These are phyloP conservation scores for Neolentinus lepideus DNA, from an alignment of 1,284 basidiomycete species.

Conservation along the genomic window DNA sequence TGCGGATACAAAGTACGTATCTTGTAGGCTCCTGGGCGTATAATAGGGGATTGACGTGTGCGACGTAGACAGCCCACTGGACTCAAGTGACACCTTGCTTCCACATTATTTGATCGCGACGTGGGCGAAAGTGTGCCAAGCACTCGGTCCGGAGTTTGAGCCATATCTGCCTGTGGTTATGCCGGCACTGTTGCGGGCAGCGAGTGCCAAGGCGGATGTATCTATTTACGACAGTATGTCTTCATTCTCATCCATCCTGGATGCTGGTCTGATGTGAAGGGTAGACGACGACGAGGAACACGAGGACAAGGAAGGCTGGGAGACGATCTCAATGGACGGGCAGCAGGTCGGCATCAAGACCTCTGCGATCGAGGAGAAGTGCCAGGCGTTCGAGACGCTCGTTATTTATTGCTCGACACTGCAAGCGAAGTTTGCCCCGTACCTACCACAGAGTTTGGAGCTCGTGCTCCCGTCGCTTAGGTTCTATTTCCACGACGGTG, in stretches of 20 bases:
- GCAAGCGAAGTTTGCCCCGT: slow-evolving; percentile 64
- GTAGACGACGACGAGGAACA: slow-evolving; percentile 46
- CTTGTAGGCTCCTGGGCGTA: background rate
- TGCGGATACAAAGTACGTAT: slow-evolving; percentile 69
- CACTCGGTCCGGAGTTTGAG: slow-evolving; percentile 74
- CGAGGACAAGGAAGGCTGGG: slow-evolving; percentile 66
- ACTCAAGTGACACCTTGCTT: slow-evolving; percentile 59
- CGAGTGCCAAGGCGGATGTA: slow-evolving; percentile 74
- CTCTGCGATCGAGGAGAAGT: slow-evolving; percentile 79
- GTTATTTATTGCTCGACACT: slow-evolving; percentile 75
- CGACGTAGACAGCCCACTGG: slow-evolving; percentile 48
- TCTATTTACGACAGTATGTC: slow-evolving; percentile 55
- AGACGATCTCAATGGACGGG: slow-evolving; percentile 69
- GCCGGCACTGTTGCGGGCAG: slow-evolving; percentile 68
- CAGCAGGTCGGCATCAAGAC: slow-evolving; percentile 73
- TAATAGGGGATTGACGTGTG: background rate
- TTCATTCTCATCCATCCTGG: background rate
- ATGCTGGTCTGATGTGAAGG: too few relatives aligned
- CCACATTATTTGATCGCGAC: slow-evolving; percentile 68
- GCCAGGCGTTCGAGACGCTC: slow-evolving; percentile 79
- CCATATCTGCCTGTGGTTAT: slow-evolving; percentile 80
- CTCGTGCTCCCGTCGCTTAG: slow-evolving; percentile 63
- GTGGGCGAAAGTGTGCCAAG: slow-evolving; percentile 80
- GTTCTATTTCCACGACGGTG: slow-evolving; percentile 79
- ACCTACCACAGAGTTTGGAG: slow-evolving; percentile 62